phyloP scores from a whole-genome alignment of 306 rosid genomes.

The Castanopsis chinensis region DNA sequence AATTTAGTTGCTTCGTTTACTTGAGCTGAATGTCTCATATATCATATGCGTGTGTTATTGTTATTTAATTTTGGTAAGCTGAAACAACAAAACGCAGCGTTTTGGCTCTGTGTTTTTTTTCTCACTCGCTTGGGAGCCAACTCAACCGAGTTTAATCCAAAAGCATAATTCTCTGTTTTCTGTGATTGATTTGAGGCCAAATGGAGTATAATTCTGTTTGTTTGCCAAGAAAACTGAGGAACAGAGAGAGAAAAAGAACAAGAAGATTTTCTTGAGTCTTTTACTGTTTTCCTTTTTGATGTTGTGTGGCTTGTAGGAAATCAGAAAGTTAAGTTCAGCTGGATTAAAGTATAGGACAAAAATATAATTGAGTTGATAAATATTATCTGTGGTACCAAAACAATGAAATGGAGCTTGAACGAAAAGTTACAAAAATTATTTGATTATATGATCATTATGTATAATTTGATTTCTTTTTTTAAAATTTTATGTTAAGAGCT shows the following conservation, averaged over 20 bases:
- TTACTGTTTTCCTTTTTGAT: background rate
- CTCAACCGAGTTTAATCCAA: background rate
- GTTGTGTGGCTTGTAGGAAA: background rate
- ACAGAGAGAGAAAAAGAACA: background rate
- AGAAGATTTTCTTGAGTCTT: background rate
- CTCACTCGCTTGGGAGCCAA: background rate
- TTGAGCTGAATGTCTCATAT: background rate
- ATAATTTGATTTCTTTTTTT: background rate
- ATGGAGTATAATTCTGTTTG: background rate
- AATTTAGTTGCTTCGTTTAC: background rate
- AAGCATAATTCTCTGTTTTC: background rate
- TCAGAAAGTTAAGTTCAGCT: background rate
- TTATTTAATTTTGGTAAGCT: background rate
- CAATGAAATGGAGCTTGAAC: background rate
- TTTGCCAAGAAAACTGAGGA: background rate
- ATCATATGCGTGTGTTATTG: background rate
- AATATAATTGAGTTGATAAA: background rate
- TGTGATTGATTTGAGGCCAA: background rate
- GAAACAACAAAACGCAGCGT: background rate
- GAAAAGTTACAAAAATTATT: background rate
- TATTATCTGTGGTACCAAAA: background rate
- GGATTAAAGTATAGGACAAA: background rate
- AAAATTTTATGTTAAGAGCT: conserved; percentile 21
- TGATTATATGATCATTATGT: background rate
- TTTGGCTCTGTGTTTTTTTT: no score